Evolutionary conservation across 805 yeast species (phyloP), one percentile per base, ranked within the genome.

Genomic region (Saturnispora sekii): DNA sequence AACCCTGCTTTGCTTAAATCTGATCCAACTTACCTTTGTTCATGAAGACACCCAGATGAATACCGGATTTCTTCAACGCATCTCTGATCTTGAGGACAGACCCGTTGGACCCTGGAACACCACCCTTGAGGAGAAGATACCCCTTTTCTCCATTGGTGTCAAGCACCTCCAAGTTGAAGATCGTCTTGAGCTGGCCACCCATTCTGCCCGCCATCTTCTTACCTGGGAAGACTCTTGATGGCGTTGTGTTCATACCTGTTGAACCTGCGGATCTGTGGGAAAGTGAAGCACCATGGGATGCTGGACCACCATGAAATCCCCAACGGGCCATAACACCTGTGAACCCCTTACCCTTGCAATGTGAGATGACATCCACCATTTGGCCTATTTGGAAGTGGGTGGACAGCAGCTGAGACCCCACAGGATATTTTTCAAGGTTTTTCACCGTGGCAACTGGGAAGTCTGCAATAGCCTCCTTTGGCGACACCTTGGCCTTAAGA

Each of bases 251-350:
- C 63, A 82, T 87, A 77, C 98, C 98, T 56, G 84, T 88, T 30
- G 97, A 89, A 75, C 98, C 98, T 57, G 95, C 95, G 47, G 88
- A 80, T 74, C 98, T 83, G 63, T 93, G 97, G 32, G 90, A 82
- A 41, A 76, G 70, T 28, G 98, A 86, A 21, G 85, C 89, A 83
- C 98, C 98, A 64, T 93, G 98, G 1, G 97, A 73, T 6, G 97
- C 97, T 36, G 78, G 76, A 63, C 84, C 76, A 73, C 98, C 98
- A 38, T 68, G 69, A 67, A 90, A 93, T 10, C 86, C 84, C 71
- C 83, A 84, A 66, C 96, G 80, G 64, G 90, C 90, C 96, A 93
- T 93, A 18, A 90, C 97, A 77, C 98, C 98, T 17, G 89, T 86
- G 62, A 87, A 87, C 10, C 98, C 98, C 65, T 93, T 93, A 66